phyloP scores from a whole-genome alignment of 768 basidiomycete genomes.

The Lepiota venenata region DNA sequence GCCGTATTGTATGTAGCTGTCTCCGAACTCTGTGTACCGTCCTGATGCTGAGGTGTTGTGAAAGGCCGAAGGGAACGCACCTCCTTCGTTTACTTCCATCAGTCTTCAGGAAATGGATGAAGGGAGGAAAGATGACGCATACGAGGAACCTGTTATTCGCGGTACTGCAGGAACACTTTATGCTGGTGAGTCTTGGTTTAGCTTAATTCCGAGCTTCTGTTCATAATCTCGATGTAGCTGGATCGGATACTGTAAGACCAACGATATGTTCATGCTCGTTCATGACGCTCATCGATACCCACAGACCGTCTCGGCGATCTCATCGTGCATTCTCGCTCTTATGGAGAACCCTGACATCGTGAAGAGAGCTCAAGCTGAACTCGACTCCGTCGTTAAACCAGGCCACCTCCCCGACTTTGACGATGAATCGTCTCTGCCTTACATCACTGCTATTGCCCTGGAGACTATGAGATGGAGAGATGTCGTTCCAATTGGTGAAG shows the following conservation, averaged over 20 bases:
- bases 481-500: conserved; percentile 22
- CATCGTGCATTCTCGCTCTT: conserved; percentile 29
- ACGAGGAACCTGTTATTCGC: conserved; percentile 21
- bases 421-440: conserved; percentile 25
- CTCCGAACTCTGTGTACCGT: not conserved
- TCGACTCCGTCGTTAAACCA: conserved; percentile 28
- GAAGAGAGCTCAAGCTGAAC: conserved; percentile 28
- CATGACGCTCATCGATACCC: too few species aligned
- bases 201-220: not conserved
- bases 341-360: conserved; percentile 26
- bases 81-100: conserved; percentile 16
- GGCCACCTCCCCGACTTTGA: conserved; percentile 29
- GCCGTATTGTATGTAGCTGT: conserved; percentile 24
- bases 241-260: conserved; percentile 17
- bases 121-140: conserved; percentile 4
- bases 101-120: conserved; percentile 13
- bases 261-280: too few species aligned
- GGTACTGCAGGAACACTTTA: conserved; percentile 21
- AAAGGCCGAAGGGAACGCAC: conserved; percentile 15
- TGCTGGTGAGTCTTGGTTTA: conserved; percentile 12
- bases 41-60: not conserved
- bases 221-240: conserved; percentile 11
- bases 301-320: conserved; percentile 24
- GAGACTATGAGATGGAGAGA: conserved; percentile 27
- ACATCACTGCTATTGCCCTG: conserved; percentile 26